Evolutionary conservation across 2,329 filamentous ascomycete species (phyloP), one percentile per base, ranked within the genome.

Genomic region (Cercospora brassicicola): DNA sequence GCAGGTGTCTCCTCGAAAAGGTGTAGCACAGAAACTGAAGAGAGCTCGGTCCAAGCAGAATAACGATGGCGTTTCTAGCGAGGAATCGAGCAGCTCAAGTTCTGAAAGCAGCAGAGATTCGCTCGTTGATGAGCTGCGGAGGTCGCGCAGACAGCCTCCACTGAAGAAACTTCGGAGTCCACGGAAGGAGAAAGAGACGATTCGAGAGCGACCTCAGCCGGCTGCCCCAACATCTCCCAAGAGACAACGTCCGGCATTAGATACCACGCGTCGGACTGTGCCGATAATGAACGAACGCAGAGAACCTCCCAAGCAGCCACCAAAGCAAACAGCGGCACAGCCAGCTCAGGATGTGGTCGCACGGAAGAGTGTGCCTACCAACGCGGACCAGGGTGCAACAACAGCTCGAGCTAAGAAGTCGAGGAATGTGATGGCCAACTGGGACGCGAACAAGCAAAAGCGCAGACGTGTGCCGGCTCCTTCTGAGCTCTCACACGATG

Each of bases 381-480:
- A 33, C 5, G 11, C 15, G 18, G 23, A 20, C 53, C 33, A 53
- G 31, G 10, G 15, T 26, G 33, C 33, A 39, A 23, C 26, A 45
- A 26, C 62, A 36, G 51, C 62, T 56, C 62, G 62, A 59, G 62
- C 51, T 59, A 59, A 59, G 62, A 64, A 64, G 62, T 61, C 48
- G 30, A 64, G 53, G 45, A 60, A 69, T 42, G 31, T 73, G 6
- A 68, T 72, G 60, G 61, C 62, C 4, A 72, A 71, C 42, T 70
- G 68, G 69, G 36, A 42, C 13, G 64, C 45, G 6, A 64, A 67
- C 2, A 62, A 55, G 28, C 65, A 71, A 57, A 67, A 71, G 56
- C 45, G 62, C 18, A 73, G 67, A 26, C 62, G 71, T 20, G 74
- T 75, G 11, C 74, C 73, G 1, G 62, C 71, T 2, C 71, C 74